phyloP scores from a whole-genome alignment of 257 asterid genomes.

The Solanum appendiculatum region DNA sequence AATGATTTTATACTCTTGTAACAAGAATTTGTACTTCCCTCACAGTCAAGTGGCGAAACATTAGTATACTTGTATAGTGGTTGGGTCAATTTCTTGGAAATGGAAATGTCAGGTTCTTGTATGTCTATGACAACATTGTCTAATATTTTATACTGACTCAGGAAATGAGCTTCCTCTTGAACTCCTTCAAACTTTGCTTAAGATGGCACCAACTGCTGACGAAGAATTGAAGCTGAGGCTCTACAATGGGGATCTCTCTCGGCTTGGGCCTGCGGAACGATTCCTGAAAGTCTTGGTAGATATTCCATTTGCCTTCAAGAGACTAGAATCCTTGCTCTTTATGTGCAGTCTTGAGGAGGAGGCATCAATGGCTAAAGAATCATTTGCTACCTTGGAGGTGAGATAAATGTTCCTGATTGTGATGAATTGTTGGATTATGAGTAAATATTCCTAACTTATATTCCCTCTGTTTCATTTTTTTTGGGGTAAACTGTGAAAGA shows the following conservation, averaged over 20 bases:
- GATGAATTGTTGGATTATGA: background rate
- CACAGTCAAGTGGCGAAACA: background rate
- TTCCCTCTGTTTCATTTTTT: background rate
- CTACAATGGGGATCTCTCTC: slow-evolving; percentile 68
- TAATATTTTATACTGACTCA: slow-evolving; percentile 20
- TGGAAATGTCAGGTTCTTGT: background rate
- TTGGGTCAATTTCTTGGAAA: slow-evolving; percentile 6
- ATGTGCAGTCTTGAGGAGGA: slow-evolving; percentile 83
- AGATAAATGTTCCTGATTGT: slow-evolving; percentile 4
- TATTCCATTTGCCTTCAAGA: slow-evolving; percentile 76
- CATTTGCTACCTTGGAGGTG: slow-evolving; percentile 71
- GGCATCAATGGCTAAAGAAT: slow-evolving; percentile 34
- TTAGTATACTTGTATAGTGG: background rate
- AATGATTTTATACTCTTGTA: background rate
- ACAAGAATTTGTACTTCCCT: background rate
- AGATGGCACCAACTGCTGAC: slow-evolving; percentile 85
- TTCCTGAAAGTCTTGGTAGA: slow-evolving; percentile 75
- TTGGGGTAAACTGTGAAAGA: background rate
- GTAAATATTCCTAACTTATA: background rate
- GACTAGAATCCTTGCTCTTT: slow-evolving; percentile 57
- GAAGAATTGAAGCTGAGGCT: slow-evolving; percentile 82
- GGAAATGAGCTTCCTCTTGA: slow-evolving; percentile 92
- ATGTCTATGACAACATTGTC: background rate
- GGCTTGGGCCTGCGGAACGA: slow-evolving; percentile 73
- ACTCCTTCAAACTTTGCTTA: slow-evolving; percentile 58